Base-by-base conservation (phyloP, 805 yeast genomes). In the Sporopachydermia lactativora region DNA sequence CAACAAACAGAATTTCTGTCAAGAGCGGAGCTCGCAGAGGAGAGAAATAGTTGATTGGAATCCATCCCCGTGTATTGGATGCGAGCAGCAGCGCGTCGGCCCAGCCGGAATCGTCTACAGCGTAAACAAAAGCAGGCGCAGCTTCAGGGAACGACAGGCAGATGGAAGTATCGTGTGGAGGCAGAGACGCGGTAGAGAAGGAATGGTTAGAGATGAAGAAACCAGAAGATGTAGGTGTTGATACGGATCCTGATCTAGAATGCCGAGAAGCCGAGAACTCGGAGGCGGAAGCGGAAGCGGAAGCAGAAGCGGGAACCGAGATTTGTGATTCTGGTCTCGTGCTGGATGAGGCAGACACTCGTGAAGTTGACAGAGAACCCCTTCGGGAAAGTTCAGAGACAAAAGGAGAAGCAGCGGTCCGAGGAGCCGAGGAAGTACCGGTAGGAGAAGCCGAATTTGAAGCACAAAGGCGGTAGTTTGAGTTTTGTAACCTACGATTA, bases 61-160 rank as follows among this genome's bases (percentile, higher is more conserved):
- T 83, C 94, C 94, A 82, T 14, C 94, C 94, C 46, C 85, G 61
- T 49, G 69, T 68, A 40, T 77, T 61, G 11, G 76, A 64, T 42
- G 73, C 76, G 5, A 81, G 58, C 34, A 81, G 52, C 0, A 88
- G 81, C 2, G 81, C 92, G 55, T 82, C 94, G 44, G 88, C 89
- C 94, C 94, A 82, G 0, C 92, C 94, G 15, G 85, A 76, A 41
- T 77, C 78, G 54, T 81, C 92, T 16, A 81, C 72, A 4, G 81
- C 71, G 51, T 81, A 86, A 3, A 82, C 82, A 56, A 81, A 82
- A 0, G 84, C 88, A 39, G 78, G 60, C 49, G 80, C 92, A 46
- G 73, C 71, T 46, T 72, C 73, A 16, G 71, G 70, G 54, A 82
- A 82, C 0, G 86, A 76, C 5, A 82, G 62, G 54, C 94, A 82